These are phyloP conservation scores for Zasmidium citrigriseum DNA, from an alignment of 2,329 filamentous ascomycete genomes.

Conservation along the genomic window DNA sequence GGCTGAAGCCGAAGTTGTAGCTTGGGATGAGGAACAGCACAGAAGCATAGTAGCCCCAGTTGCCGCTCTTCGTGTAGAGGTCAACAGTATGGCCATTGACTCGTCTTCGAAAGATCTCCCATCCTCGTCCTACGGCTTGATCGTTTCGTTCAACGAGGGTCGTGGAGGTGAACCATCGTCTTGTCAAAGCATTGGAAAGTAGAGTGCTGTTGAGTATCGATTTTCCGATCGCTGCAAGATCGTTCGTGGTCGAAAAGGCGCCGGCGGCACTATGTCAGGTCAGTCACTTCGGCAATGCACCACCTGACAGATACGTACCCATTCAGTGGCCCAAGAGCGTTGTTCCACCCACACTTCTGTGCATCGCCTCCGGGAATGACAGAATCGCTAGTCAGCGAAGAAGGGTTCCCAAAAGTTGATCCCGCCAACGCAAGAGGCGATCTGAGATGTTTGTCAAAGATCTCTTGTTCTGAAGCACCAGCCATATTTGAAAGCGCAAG, in stretches of 20 bases:
- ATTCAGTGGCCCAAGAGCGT: constrained; percentile 38
- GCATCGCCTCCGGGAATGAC: constrained; percentile 17
- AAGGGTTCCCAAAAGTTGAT: constrained; percentile 15
- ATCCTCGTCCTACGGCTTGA: constrained; percentile 48
- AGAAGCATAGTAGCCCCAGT: constrained; percentile 32
- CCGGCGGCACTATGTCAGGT: constrained; percentile 11
- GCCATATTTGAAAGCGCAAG: constrained; percentile 15
- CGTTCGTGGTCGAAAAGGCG: constrained; percentile 21
- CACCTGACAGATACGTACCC: constrained; percentile 44
- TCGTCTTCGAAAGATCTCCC: constrained; percentile 50
- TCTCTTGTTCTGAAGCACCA: neutral
- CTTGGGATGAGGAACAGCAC: constrained; percentile 47
- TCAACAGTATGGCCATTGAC: constrained; percentile 46
- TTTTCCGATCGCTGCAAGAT: constrained; percentile 34
- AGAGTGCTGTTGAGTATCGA: constrained; percentile 48
- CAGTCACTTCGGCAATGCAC: constrained; percentile 41
- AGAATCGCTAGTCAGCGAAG: constrained; percentile 6
- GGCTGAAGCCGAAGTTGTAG: constrained; percentile 46
- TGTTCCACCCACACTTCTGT: constrained; percentile 18
- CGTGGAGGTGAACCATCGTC: constrained; percentile 48
- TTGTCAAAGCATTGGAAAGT: constrained; percentile 42
- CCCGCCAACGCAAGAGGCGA: constrained; percentile 16
- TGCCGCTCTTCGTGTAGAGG: constrained; percentile 51
- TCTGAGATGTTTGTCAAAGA: constrained; percentile 15
- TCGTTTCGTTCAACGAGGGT: constrained; percentile 39